Base-by-base conservation (phyloP, 352 stramenopile genomes). In the Globisporangium cederbergense region DNA sequence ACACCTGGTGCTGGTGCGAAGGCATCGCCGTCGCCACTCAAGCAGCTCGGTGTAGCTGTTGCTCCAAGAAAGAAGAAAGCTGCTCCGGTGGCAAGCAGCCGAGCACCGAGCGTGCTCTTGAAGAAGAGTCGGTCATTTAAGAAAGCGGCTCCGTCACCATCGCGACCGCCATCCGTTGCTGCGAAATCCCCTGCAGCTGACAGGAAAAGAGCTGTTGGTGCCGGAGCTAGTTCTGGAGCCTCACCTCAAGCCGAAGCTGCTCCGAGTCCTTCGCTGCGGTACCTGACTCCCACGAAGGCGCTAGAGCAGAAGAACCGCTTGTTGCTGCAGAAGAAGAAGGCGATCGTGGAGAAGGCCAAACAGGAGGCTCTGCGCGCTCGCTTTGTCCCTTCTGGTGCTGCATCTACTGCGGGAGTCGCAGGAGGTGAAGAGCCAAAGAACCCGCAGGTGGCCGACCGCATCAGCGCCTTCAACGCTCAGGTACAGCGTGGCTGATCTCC, bases 401-500 rank as follows among this genome's bases (percentile, higher is more conserved):
- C 46, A 7, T 52, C 16, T 14, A 13, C 1, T 34, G 22, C 0
- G 16, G 3, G 20, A n/a, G 25, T 28, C 25, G 25, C 47, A n/a
- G 50, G 28, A 22, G 50, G 25, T 13, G 49, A 25, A 42, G 22
- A 20, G 0, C 40, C 25, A 22, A 67, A 64, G 20, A 34, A 16
- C n/a, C 38, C 54, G 7, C 52, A 46, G 3, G 47, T 75, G 3
- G 52, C 56, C 8, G 72, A 86, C 40, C 75, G 80, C 8, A 71
- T 86, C 40, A 76, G 76, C n/a, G 75, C 67, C 14, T 91, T 91
- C 67, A 91, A 89, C 51, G 66, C 60, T 22, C 72, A 87, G 70
- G 79, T 85, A 50, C 25, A 40, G 58, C 9, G 13, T 14, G 36
- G 11, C 36, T 14, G 9, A 30, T 11, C 6, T 5, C 38, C 28